These are phyloP conservation scores for Suhomyces sp. DNA, from an alignment of 805 yeast genomes.

Conservation along the genomic window DNA sequence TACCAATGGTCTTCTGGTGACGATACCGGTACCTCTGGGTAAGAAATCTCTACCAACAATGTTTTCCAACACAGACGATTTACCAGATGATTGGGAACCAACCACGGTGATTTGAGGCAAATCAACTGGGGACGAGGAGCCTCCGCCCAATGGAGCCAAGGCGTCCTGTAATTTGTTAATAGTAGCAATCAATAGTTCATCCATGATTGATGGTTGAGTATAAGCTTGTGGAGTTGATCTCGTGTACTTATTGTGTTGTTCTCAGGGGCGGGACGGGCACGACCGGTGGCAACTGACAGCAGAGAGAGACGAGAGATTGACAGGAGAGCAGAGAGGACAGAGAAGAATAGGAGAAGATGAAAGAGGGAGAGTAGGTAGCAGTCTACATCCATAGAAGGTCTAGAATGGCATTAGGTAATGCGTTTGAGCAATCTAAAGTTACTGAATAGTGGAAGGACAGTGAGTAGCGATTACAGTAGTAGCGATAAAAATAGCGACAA, in stretches of 20 bases:
- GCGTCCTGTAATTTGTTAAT: constrained; percentile 80
- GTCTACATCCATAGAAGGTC: background rate
- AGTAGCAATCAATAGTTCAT: constrained; percentile 71
- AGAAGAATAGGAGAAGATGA: no score
- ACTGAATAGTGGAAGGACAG: no score
- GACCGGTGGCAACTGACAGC: background rate
- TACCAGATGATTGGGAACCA: constrained; percentile 88
- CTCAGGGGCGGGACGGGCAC: constrained; percentile 3
- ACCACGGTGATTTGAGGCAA: constrained; percentile 94
- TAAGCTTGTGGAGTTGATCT: background rate
- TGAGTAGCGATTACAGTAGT: background rate
- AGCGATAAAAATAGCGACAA: background rate
- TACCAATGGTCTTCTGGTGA: constrained; percentile 83
- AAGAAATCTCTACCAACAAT: constrained; percentile 88
- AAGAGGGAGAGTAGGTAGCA: background rate
- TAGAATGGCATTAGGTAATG: background rate
- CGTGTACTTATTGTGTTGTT: background rate
- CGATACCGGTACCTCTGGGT: constrained; percentile 92
- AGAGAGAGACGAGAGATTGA: background rate
- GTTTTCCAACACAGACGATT: constrained; percentile 85
- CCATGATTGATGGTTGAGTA: constrained; percentile 44
- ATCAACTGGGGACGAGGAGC: constrained; percentile 77
- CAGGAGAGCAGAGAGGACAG: background rate
- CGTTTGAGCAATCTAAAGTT: background rate
- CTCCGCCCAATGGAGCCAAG: constrained; percentile 67